phyloP scores from a whole-genome alignment of 1,284 basidiomycete species.

The Sphagnurus paluster region DNA sequence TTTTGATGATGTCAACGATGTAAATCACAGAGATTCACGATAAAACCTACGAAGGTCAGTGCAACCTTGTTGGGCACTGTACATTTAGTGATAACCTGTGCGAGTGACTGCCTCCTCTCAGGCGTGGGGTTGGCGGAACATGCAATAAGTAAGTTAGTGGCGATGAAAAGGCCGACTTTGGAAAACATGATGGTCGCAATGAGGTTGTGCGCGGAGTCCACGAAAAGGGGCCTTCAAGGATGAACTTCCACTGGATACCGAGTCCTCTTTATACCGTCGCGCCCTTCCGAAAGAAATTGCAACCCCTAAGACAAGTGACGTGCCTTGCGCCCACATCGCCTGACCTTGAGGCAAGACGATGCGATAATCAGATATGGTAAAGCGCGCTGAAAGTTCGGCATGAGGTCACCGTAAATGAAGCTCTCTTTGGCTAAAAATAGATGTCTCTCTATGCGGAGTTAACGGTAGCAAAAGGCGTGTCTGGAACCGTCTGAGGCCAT shows the following conservation, averaged over 20 bases:
- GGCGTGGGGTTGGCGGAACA: slow-evolving; percentile 9
- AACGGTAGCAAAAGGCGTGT: too few relatives aligned
- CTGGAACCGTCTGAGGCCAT: too few relatives aligned
- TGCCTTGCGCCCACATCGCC: background rate
- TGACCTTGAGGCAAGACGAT: background rate
- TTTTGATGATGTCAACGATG: background rate
- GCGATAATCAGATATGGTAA: background rate
- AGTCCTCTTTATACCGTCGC: slow-evolving; percentile 3
- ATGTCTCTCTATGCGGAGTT: background rate
- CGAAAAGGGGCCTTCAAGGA: slow-evolving; percentile 1
- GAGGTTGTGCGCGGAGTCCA: background rate
- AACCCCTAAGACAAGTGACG: too few relatives aligned
- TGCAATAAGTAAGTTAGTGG: slow-evolving; percentile 12
- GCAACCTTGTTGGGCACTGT: slow-evolving; percentile 34
- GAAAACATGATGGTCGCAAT: slow-evolving; percentile 10
- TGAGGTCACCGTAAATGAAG: background rate
- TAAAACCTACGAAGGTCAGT: slow-evolving; percentile 36
- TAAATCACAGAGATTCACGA: background rate
- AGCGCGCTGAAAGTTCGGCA: background rate
- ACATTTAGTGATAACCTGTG: slow-evolving; percentile 33
- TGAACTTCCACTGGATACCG: background rate
- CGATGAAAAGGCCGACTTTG: slow-evolving; percentile 8
- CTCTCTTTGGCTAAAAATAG: too few relatives aligned
- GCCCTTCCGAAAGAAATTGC: background rate
- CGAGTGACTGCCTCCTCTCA: slow-evolving; percentile 16